Conservation (phyloP, 177 flowering plant genomes). For the Telopea speciosissima region DNA sequence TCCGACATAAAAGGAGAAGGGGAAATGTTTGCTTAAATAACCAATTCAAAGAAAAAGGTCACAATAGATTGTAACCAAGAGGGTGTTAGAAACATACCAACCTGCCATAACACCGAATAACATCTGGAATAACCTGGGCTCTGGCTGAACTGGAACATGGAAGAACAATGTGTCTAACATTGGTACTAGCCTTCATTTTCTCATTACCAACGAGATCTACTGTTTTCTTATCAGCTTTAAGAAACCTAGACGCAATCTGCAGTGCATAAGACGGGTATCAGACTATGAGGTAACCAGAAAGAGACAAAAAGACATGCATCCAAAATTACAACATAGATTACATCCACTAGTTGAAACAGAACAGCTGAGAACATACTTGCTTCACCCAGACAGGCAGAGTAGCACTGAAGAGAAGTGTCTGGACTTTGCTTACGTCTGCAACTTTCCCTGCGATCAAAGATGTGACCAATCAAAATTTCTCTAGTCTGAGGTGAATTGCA, state of each 20-base stretch:
- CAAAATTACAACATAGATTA: neutral
- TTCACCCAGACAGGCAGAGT: constrained; percentile 91
- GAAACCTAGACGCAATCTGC: constrained; percentile 74
- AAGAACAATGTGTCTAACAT: constrained; percentile 81
- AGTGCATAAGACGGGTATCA: constrained; percentile 2
- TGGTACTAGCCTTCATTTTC: constrained; percentile 89
- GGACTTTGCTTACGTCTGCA: constrained; percentile 72
- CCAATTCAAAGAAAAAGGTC: neutral
- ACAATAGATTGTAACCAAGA: neutral
- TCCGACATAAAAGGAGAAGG: neutral
- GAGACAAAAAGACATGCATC: neutral
- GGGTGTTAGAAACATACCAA: constrained; percentile 18
- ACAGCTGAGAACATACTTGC: constrained; percentile 32
- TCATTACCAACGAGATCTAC: constrained; percentile 92
- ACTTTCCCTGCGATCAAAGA: constrained; percentile 66
- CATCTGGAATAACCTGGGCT: constrained; percentile 81
- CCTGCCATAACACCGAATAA: constrained; percentile 94
- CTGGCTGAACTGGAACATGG: constrained; percentile 78
- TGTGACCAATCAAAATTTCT: neutral
- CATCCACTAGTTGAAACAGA: neutral
- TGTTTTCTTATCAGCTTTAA: constrained; percentile 68
- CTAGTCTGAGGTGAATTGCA: neutral
- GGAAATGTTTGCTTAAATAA: neutral
- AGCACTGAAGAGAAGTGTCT: constrained; percentile 98
- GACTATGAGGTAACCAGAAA: too few relatives aligned